Evolutionary conservation across 768 basidiomycete genomes (phyloP).

Genomic region (Sutorius australiensis): DNA sequence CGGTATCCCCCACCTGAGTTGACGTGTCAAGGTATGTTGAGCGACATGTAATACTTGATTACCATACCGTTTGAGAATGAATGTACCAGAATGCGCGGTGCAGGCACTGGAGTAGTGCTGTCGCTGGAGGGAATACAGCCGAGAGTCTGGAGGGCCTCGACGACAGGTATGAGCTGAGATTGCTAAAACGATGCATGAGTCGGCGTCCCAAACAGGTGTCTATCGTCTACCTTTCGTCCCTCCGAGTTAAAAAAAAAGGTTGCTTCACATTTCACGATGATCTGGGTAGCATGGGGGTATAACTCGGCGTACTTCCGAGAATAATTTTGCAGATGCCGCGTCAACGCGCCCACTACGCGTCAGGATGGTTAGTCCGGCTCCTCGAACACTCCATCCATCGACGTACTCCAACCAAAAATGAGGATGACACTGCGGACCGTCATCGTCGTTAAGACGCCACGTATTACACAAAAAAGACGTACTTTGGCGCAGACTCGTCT

Average conservation of each 20-base stretch:
- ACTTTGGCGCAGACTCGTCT: slow-evolving; percentile 19
- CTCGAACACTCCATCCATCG: not conserved
- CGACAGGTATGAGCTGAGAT: slow-evolving; percentile 18
- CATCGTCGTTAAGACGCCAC: not conserved
- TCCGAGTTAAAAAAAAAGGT: slow-evolving; percentile 19
- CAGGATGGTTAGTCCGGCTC: not conserved
- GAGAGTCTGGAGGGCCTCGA: slow-evolving; percentile 22
- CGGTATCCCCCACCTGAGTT: slow-evolving; percentile 22
- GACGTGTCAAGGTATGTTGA: not conserved
- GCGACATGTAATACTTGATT: not conserved
- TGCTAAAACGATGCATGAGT: slow-evolving; percentile 11
- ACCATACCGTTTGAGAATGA: slow-evolving; percentile 29
- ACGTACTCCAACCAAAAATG: slow-evolving; percentile 30
- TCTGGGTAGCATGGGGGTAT: slow-evolving; percentile 27
- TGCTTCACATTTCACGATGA: slow-evolving; percentile 22
- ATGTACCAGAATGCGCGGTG: slow-evolving; percentile 24
- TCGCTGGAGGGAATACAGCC: slow-evolving; percentile 16
- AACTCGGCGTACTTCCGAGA: slow-evolving; percentile 23
- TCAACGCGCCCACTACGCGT: slow-evolving; percentile 23
- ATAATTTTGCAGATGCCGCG: slow-evolving; percentile 26
- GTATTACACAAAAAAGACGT: not conserved
- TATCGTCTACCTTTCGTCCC: slow-evolving; percentile 11
- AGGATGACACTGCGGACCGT: slow-evolving; percentile 22
- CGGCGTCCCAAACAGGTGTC: not conserved
- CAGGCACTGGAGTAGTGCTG: not conserved